phyloP scores from a whole-genome alignment of 768 basidiomycete genomes.

The Paxillus involutus region DNA sequence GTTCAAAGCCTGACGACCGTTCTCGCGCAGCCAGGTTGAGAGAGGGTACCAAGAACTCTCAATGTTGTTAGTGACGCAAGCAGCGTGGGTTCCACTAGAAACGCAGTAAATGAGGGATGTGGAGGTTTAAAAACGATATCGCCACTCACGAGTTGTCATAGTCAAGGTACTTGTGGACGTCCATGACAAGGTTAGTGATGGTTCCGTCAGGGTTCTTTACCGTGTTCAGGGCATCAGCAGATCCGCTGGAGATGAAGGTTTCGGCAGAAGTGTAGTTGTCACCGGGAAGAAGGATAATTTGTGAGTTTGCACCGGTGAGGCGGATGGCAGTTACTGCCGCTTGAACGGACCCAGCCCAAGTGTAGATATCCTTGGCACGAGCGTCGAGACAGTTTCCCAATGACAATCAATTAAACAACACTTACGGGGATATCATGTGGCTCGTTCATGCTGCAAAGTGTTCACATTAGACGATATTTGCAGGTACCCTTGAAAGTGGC shows the following conservation, averaged over 20 bases:
- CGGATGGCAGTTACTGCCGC: constrained; percentile 15
- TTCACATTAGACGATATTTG: no score
- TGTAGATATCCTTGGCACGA: not conserved
- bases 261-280: constrained; percentile 5
- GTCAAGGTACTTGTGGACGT: constrained; percentile 15
- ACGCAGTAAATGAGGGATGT: not conserved
- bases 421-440: constrained; percentile 16
- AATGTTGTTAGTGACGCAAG: constrained; percentile 8
- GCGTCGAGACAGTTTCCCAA: not conserved
- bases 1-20: constrained; percentile 52
- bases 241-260: constrained; percentile 8
- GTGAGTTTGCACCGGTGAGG: constrained; percentile 5
- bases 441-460: constrained; percentile 12
- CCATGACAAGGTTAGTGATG: constrained; percentile 7
- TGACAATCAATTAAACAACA: not conserved
- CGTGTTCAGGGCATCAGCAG: constrained; percentile 3
- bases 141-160: constrained; percentile 9
- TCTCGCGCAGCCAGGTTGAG: constrained; percentile 44
- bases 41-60: constrained; percentile 40
- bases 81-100: constrained; percentile 3
- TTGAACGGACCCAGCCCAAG: constrained; percentile 11
- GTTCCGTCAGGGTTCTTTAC: constrained; percentile 12
- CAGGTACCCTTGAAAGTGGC: not conserved
- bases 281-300: constrained; percentile 12
- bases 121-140: no score